Conservation (phyloP, 495 filamentous ascomycete genomes). For the Neohortaea acidophila region DNA sequence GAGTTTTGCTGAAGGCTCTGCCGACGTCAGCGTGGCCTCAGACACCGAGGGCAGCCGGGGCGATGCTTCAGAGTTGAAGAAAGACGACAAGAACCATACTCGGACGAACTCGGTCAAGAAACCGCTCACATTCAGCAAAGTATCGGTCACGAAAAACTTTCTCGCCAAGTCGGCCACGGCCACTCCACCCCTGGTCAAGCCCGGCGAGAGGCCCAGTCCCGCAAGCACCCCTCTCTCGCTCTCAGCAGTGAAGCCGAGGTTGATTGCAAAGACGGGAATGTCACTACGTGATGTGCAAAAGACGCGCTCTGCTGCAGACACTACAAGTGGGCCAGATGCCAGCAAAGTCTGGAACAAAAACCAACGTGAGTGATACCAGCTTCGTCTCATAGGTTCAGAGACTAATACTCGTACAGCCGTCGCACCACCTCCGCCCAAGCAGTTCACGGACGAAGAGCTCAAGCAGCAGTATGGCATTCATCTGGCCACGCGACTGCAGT, state of each 20-base stretch:
- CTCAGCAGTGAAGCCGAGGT: slow-evolving; percentile 38
- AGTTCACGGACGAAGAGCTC: slow-evolving; percentile 92
- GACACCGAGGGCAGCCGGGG: slow-evolving; percentile 45
- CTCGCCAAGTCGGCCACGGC: slow-evolving; percentile 43
- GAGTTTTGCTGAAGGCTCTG: slow-evolving; percentile 2
- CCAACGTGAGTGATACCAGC: slow-evolving; percentile 36
- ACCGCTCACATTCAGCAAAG: slow-evolving; percentile 76
- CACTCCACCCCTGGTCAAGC: slow-evolving; percentile 17
- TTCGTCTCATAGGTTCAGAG: background rate
- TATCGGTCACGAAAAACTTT: slow-evolving; percentile 85
- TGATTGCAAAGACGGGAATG: slow-evolving; percentile 52
- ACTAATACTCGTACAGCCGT: slow-evolving; percentile 39
- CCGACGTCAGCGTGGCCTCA: slow-evolving; percentile 43
- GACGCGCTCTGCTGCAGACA: slow-evolving; percentile 17
- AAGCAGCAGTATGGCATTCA: slow-evolving; percentile 94
- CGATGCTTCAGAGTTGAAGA: slow-evolving; percentile 30
- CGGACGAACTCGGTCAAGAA: slow-evolving; percentile 67
- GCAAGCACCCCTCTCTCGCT: slow-evolving; percentile 33
- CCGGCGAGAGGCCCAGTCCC: slow-evolving; percentile 24
- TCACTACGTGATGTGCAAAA: slow-evolving; percentile 37
- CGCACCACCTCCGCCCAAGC: slow-evolving; percentile 67
- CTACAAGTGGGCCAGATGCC: slow-evolving; percentile 42
- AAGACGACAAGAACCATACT: slow-evolving; percentile 41
- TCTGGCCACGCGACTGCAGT: slow-evolving; percentile 75
- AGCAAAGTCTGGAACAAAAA: slow-evolving; percentile 96